These are phyloP conservation scores for Pichia heedii DNA, from an alignment of 805 yeast genomes.

Conservation along the genomic window DNA sequence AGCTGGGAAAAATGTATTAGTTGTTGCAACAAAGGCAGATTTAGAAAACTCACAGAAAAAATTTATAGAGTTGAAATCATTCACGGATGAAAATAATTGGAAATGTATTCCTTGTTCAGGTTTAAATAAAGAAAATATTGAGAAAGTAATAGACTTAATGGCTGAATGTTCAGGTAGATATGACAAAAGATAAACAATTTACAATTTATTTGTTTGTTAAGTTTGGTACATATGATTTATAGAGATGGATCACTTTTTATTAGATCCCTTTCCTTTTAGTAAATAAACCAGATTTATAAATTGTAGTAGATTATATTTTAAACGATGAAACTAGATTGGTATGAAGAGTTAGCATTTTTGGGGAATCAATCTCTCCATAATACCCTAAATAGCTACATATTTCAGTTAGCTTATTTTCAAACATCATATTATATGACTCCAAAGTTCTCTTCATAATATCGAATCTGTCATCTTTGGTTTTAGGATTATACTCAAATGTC, in stretches of 20 bases:
- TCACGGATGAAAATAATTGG: slow-evolving; percentile 45
- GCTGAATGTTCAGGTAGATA: slow-evolving; percentile 39
- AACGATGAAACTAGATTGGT: slow-evolving; percentile 32
- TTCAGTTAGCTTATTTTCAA: slow-evolving; percentile 36
- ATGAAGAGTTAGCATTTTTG: slow-evolving; percentile 34
- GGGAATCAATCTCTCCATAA: slow-evolving; percentile 43
- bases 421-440: slow-evolving; percentile 35
- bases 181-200: neutral
- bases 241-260: too few species aligned
- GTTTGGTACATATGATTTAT: too few species aligned
- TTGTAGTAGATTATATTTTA: neutral
- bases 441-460: slow-evolving; percentile 34
- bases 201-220: too few species aligned
- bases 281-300: too few species aligned
- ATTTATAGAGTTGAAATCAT: slow-evolving; percentile 36
- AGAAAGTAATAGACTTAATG: slow-evolving; percentile 63
- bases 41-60: slow-evolving; percentile 43
- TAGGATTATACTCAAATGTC: slow-evolving; percentile 31
- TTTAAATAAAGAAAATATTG: slow-evolving; percentile 58
- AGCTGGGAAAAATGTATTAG: slow-evolving; percentile 51
- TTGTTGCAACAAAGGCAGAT: slow-evolving; percentile 95
- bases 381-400: slow-evolving; percentile 37
- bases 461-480: slow-evolving; percentile 32
- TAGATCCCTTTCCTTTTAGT: too few species aligned
- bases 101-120: slow-evolving; percentile 83